These are phyloP conservation scores for Eimeria falciformis DNA, from an alignment of 169 alveolate genomes.

Conservation along the genomic window DNA sequence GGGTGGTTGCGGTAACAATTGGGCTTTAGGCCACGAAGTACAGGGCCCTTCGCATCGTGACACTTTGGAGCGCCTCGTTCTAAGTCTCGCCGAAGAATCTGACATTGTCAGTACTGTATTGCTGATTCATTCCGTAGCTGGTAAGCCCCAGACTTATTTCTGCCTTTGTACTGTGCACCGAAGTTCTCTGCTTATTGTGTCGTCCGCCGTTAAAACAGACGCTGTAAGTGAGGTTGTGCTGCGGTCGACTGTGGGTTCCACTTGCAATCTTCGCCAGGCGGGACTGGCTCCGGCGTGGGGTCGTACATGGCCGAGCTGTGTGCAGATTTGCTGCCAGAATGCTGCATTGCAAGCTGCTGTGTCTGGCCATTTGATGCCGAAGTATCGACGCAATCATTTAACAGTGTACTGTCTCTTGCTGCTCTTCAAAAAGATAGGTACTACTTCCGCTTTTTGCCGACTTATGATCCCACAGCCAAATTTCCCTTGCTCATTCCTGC, in stretches of 20 bases:
- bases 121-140: constrained; percentile 58
- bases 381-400: constrained; percentile 64
- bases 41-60: constrained; percentile 61
- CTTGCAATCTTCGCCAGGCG: not conserved
- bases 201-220: not conserved
- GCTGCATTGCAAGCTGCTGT: constrained; percentile 65
- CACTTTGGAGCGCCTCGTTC: constrained; percentile 40
- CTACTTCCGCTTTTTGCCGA: not conserved
- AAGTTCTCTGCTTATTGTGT: not conserved
- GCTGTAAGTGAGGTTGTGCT: not conserved
- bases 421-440: constrained; percentile 46
- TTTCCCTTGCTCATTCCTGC: not conserved
- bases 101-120: constrained; percentile 51
- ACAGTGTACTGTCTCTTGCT: constrained; percentile 41
- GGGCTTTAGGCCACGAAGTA: constrained; percentile 63
- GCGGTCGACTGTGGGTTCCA: too few relatives aligned
- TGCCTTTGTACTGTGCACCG: too few relatives aligned
- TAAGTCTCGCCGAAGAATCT: constrained; percentile 40
- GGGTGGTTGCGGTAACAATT: constrained; percentile 69
- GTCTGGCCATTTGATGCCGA: constrained; percentile 69
- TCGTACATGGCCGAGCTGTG: constrained; percentile 63
- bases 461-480: too few relatives aligned
- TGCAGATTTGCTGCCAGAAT: constrained; percentile 40
- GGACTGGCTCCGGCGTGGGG: constrained; percentile 67
- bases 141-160: constrained; percentile 7